Conservation (phyloP, 768 basidiomycete genomes). For the Boletus tomentosulus region DNA sequence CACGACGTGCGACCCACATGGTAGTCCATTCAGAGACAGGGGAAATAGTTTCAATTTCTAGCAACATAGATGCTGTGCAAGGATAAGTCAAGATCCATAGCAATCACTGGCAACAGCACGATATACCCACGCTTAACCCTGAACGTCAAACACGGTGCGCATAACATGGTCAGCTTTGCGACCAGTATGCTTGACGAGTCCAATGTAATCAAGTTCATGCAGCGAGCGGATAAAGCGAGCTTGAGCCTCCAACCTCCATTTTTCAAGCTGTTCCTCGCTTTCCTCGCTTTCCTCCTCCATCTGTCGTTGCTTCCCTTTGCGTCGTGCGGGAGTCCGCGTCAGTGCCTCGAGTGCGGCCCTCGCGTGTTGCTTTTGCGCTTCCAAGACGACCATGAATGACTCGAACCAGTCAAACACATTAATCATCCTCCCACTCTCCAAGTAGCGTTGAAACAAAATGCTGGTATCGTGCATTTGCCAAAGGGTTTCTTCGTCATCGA, state of each 20-base stretch:
- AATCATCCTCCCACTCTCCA: slow-evolving; percentile 76
- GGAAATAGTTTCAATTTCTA: background rate
- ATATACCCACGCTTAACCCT: slow-evolving; percentile 19
- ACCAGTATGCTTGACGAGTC: slow-evolving; percentile 75
- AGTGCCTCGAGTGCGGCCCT: background rate
- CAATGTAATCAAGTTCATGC: slow-evolving; percentile 79
- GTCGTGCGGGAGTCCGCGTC: slow-evolving; percentile 17
- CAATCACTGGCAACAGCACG: background rate
- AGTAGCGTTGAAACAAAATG: slow-evolving; percentile 72
- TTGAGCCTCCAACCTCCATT: slow-evolving; percentile 63
- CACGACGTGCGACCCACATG: slow-evolving; percentile 2
- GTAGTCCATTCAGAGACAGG: background rate
- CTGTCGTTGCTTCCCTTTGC: slow-evolving; percentile 25
- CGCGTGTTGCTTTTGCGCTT: slow-evolving; percentile 42
- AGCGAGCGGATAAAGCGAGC: slow-evolving; percentile 75
- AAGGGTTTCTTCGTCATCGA: slow-evolving; percentile 32
- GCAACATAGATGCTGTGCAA: background rate
- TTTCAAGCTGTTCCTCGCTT: slow-evolving; percentile 38
- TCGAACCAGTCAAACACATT: slow-evolving; percentile 90
- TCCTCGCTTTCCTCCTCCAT: slow-evolving; percentile 31
- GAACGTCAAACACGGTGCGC: slow-evolving; percentile 57
- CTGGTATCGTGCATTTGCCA: slow-evolving; percentile 68
- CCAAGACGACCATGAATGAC: slow-evolving; percentile 64
- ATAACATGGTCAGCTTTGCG: slow-evolving; percentile 75
- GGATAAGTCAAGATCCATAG: slow-evolving; percentile 6